Evolutionary conservation across 1,284 basidiomycete species (phyloP).

Genomic region (Moniliophthora roreri): DNA sequence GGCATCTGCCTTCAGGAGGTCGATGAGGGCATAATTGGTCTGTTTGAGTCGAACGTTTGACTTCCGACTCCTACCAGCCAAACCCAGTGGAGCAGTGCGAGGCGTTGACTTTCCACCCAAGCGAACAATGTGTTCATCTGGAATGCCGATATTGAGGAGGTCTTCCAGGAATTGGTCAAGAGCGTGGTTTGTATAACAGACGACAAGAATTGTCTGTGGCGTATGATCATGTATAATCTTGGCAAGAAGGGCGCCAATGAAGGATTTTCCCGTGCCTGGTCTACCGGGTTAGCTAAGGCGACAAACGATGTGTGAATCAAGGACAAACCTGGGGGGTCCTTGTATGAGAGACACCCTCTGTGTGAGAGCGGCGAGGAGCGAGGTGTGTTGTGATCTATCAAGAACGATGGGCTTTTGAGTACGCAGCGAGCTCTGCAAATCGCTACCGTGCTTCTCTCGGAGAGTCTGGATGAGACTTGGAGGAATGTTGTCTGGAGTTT

Average conservation of each 20-base stretch:
- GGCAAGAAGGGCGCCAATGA: conserved; percentile 61
- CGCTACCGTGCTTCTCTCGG: conserved; percentile 29
- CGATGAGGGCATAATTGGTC: conserved; percentile 39
- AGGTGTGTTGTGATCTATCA: conserved; percentile 49
- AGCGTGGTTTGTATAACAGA: conserved; percentile 70
- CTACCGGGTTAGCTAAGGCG: neutral
- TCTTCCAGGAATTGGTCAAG: conserved; percentile 64
- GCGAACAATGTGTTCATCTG: conserved; percentile 42
- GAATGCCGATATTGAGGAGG: conserved; percentile 57
- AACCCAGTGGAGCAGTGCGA: conserved; percentile 37
- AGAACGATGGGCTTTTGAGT: conserved; percentile 41
- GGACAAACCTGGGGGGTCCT: conserved; percentile 60
- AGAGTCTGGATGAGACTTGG: conserved; percentile 34
- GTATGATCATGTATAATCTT: conserved; percentile 53
- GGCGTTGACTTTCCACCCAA: conserved; percentile 55
- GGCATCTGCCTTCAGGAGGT: conserved; percentile 31
- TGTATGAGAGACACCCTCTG: conserved; percentile 60
- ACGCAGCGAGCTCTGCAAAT: conserved; percentile 41
- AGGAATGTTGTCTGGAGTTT: conserved; percentile 10
- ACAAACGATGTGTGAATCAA: neutral
- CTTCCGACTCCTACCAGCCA: conserved; percentile 34
- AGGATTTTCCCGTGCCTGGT: conserved; percentile 67
- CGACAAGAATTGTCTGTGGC: conserved; percentile 50
- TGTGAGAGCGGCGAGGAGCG: conserved; percentile 50
- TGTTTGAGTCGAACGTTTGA: conserved; percentile 16